These are phyloP conservation scores for Suillus spraguei DNA, from an alignment of 768 basidiomycete species.

Conservation along the genomic window DNA sequence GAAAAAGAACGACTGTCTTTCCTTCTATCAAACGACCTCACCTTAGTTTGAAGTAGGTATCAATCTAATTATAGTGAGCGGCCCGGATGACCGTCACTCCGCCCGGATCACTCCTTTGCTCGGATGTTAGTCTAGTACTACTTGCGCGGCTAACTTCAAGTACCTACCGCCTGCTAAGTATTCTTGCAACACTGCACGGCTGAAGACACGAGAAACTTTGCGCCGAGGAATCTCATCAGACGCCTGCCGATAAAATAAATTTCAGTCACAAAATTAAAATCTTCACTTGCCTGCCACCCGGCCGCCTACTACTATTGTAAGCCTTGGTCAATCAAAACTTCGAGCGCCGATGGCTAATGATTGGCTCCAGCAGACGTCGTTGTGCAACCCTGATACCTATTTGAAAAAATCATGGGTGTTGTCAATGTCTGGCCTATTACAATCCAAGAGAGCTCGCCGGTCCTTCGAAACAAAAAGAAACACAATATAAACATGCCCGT, in stretches of 20 bases:
- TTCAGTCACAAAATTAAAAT: neutral
- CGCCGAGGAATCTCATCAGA: neutral
- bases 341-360: neutral
- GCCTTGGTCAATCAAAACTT: neutral
- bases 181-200: neutral
- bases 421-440: neutral
- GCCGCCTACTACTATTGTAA: neutral
- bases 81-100: neutral
- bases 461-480: neutral
- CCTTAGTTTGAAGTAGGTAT: neutral
- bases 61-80: neutral
- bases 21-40: neutral
- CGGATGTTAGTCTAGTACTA: neutral
- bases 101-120: neutral
- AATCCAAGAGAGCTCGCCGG: neutral
- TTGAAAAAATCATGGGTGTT: neutral
- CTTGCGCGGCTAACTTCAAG: neutral
- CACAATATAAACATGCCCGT: neutral
- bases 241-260: neutral
- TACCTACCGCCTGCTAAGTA: neutral
- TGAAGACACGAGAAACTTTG: neutral
- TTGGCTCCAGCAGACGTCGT: neutral
- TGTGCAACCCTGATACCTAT: neutral
- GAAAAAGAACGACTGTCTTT: neutral
- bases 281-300: neutral